phyloP scores from a whole-genome alignment of 495 filamentous ascomycete genomes.

The Podospora australis region DNA sequence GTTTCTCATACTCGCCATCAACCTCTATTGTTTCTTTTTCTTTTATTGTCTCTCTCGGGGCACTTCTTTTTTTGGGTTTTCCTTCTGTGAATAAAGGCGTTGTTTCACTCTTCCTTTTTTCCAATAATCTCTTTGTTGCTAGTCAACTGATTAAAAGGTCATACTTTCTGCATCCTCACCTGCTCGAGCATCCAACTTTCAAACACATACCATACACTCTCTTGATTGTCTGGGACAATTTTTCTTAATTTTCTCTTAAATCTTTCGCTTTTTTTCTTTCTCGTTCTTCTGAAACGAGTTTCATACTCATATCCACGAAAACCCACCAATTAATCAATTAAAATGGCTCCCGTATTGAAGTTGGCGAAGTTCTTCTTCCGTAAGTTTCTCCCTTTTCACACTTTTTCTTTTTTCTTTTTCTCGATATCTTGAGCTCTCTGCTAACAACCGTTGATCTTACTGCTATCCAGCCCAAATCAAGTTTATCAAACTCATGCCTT shows the following conservation, averaged over 20 bases:
- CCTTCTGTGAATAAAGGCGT: background rate
- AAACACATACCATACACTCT: background rate
- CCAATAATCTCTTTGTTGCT: background rate
- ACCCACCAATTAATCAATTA: conserved; percentile 3
- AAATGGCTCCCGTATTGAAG: conserved; percentile 11
- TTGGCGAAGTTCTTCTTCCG: conserved; percentile 14
- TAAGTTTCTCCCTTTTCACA: conserved; percentile 1
- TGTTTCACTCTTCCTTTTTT: background rate
- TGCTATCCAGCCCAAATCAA: background rate
- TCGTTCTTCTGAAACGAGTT: background rate
- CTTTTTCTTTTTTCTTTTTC: background rate
- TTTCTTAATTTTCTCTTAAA: background rate
- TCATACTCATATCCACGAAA: background rate
- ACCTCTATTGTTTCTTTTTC: background rate
- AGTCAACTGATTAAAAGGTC: background rate
- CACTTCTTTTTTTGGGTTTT: background rate
- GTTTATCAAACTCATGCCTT: conserved; percentile 12
- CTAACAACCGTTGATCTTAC: conserved; percentile 13
- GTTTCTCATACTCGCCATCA: no score
- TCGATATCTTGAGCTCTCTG: background rate
- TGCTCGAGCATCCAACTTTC: background rate
- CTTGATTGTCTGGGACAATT: background rate
- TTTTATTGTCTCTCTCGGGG: background rate
- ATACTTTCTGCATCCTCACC: background rate
- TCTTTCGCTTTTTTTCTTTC: background rate